A percentile compares a stretch with the other conserved stretches of the same genome.
phyloP scores from a whole-genome alignment of 768 basidiomycete species.

The Dendrothele bispora region DNA sequence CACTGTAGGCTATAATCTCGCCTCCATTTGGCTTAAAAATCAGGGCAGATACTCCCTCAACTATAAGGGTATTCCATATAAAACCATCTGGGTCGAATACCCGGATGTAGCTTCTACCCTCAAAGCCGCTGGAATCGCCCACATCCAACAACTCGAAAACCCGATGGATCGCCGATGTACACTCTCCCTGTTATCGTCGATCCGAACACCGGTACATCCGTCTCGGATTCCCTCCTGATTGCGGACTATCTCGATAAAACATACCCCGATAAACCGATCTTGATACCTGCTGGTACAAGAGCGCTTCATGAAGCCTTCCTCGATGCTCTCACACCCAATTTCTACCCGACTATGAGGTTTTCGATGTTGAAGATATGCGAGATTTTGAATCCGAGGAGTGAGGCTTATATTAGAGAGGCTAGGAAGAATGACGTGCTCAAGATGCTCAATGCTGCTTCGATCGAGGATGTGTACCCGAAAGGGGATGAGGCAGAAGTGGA shows the following conservation, averaged over 20 bases:
- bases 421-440: neutral
- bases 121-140: conserved; percentile 28
- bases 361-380: no score
- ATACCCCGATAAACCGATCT: conserved; percentile 33
- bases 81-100: conserved; percentile 43
- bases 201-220: conserved; percentile 26
- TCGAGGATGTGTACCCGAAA: neutral
- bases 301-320: conserved; percentile 35
- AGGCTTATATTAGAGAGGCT: no score
- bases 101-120: conserved; percentile 34
- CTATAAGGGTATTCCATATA: conserved; percentile 26
- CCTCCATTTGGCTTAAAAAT: neutral
- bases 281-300: conserved; percentile 31
- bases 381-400: no score
- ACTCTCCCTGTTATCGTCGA: conserved; percentile 47
- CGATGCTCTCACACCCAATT: conserved; percentile 13
- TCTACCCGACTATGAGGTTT: no score
- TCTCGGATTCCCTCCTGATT: conserved; percentile 40
- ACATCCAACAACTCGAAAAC: conserved; percentile 22
- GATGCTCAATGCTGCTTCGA: neutral
- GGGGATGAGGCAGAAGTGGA: neutral
- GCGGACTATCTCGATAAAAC: conserved; percentile 43
- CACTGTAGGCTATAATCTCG: neutral
- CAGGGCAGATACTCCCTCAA: conserved; percentile 16
- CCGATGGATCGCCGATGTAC: conserved; percentile 30